Base-by-base conservation (phyloP, 805 yeast species). In the Candida gorgasii region DNA sequence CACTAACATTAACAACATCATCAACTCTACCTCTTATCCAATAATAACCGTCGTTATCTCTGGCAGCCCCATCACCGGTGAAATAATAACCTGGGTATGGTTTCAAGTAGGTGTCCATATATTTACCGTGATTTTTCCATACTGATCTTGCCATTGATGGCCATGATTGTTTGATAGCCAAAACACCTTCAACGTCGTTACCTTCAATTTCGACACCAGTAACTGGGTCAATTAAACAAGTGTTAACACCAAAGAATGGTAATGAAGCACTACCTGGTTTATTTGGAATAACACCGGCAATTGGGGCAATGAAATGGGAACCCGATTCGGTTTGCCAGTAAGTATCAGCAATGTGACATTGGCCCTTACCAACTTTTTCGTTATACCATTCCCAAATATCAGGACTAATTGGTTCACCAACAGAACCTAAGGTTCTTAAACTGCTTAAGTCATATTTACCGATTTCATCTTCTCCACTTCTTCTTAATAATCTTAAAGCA, bases 271-370 rank as follows among this genome's bases (percentile, higher is more conserved):
- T 80, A 44, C 95, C 95, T 11, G 95, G 90, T 63, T 86, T 86
- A 61, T 83, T 82, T 54, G 92, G 89, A 17, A 87, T 80, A 30
- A 84, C 76, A 49, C 79, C 79, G 37, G 93, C 89, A 46, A 86
- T 61, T 46, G 92, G 89, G 30, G 89, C 77, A 46, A 86, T 78
- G 59, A 86, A 69, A 59, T 86, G 93, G 36, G 90, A 80, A 34
- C 93, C 93, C 12, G 88, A 79, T 65, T 86, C 95, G 3, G 95
- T 86, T 72, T 85, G 90, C 95, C 95, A 86, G 73, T 85, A 86
- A 27, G 95, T 86, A 65, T 86, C 95, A 56, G 84, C 73, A 48
- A 86, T 79, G 60, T 85, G 84, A 55, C 86, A 78, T 61, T 82
- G 70, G 40, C 79, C 76, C 59, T 79, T 77, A 55, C 92, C 93